Conservation (phyloP, 305 asterid genomes). For the Caryopteris hybrid region DNA sequence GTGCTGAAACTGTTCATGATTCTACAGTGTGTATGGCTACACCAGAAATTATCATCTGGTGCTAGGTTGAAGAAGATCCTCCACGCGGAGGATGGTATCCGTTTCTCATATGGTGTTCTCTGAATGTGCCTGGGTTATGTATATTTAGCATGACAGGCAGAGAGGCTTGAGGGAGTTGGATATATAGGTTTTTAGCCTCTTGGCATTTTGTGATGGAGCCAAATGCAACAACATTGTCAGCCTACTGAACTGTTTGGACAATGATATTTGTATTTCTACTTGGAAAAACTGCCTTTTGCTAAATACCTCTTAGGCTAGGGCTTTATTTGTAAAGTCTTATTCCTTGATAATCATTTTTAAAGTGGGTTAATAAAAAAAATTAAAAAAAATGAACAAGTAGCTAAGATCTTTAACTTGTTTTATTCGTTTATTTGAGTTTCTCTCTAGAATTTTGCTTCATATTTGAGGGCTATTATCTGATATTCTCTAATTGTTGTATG, state of each 20-base stretch:
- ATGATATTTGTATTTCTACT: neutral
- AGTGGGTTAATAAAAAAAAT: too few relatives aligned
- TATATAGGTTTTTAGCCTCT: neutral
- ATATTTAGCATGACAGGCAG: neutral
- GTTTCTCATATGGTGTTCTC: neutral
- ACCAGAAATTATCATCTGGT: neutral
- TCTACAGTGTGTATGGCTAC: conserved; percentile 3
- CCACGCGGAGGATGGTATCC: neutral
- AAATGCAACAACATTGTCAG: neutral
- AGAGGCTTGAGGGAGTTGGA: neutral
- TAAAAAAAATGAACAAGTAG: neutral
- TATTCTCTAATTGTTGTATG: too few relatives aligned
- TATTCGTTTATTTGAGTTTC: neutral
- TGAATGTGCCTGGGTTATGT: neutral
- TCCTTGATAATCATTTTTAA: too few relatives aligned
- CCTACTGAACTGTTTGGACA: neutral
- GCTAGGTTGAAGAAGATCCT: neutral
- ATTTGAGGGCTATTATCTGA: too few relatives aligned
- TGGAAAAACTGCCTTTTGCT: neutral
- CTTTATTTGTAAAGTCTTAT: too few relatives aligned
- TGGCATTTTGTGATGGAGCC: conserved; percentile 20
- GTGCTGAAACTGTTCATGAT: neutral
- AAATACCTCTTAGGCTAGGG: neutral
- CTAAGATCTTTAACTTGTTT: neutral
- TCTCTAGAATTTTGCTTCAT: neutral